These are phyloP conservation scores for Fusarium hostae DNA, from an alignment of 2,329 filamentous ascomycete species.

Conservation along the genomic window DNA sequence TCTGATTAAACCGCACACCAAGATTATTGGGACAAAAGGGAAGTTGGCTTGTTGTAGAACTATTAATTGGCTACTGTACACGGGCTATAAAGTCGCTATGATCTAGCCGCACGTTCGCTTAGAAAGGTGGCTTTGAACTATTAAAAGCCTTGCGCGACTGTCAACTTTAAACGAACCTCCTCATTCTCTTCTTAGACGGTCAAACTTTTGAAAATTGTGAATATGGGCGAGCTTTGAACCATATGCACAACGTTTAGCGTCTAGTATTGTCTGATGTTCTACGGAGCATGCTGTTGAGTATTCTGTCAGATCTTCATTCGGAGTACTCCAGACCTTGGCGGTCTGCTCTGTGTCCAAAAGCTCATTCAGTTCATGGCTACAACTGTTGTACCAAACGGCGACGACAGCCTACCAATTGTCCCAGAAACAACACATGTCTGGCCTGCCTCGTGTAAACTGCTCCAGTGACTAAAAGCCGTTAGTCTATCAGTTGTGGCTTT, in stretches of 20 bases:
- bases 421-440: background rate
- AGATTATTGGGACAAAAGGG: background rate
- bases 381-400: background rate
- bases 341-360: background rate
- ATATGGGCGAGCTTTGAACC: background rate
- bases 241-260: accelerated
- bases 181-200: background rate
- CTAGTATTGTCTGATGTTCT: accelerated
- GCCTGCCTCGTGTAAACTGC: too few relatives aligned
- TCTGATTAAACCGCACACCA: background rate
- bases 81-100: background rate
- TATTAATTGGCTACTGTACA: background rate
- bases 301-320: background rate
- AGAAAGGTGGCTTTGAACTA: background rate
- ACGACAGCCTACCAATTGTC: background rate
- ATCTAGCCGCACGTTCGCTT: background rate
- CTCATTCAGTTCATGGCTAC: background rate
- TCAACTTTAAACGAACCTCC: background rate
- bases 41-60: background rate
- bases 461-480: background rate
- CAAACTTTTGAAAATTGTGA: accelerated
- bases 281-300: background rate
- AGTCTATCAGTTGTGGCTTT: background rate
- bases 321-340: background rate
- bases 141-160: background rate